Evolutionary conservation across 108 stramenopile genomes (phyloP).

Genomic region (Pseudonitzschia multistriata): DNA sequence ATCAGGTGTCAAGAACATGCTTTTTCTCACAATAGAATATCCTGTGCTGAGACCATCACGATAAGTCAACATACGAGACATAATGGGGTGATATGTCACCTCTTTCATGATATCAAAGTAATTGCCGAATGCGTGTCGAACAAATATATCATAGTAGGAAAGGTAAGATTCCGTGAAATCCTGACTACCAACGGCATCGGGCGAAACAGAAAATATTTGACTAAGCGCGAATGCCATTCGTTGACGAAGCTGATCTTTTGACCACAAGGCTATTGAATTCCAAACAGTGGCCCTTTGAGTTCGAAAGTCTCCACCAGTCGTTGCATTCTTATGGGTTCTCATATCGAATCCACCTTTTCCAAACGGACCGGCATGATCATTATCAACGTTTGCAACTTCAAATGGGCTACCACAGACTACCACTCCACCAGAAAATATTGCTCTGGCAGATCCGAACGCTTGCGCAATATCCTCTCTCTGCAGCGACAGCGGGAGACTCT

Average conservation of each 20-base stretch:
- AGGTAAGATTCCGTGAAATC: conserved; percentile 35
- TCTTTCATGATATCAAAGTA: conserved; percentile 66
- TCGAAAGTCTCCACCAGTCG: neutral
- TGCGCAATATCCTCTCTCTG: no score
- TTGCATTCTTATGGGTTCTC: neutral
- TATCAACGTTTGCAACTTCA: conserved; percentile 38
- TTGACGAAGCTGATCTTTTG: conserved; percentile 76
- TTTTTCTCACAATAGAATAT: conserved; percentile 26
- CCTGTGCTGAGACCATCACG: conserved; percentile 41
- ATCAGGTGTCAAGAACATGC: neutral
- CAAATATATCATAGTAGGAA: conserved; percentile 65
- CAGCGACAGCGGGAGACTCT: no score
- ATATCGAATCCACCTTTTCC: neutral
- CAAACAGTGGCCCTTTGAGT: conserved; percentile 49
- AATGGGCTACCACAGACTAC: conserved; percentile 43
- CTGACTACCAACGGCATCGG: neutral
- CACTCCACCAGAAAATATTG: no score
- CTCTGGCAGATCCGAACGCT: no score
- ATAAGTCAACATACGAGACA: conserved; percentile 58
- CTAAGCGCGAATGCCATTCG: conserved; percentile 68
- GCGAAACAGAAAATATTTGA: conserved; percentile 32
- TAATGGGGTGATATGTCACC: conserved; percentile 44
- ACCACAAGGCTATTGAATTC: conserved; percentile 46
- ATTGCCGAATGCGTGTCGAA: conserved; percentile 75
- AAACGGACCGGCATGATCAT: neutral